Percentiles rank a stretch among this genome's conserved stretches.
phyloP scores from a whole-genome alignment of 148 eudicot species.

The Rhododendron molle region DNA sequence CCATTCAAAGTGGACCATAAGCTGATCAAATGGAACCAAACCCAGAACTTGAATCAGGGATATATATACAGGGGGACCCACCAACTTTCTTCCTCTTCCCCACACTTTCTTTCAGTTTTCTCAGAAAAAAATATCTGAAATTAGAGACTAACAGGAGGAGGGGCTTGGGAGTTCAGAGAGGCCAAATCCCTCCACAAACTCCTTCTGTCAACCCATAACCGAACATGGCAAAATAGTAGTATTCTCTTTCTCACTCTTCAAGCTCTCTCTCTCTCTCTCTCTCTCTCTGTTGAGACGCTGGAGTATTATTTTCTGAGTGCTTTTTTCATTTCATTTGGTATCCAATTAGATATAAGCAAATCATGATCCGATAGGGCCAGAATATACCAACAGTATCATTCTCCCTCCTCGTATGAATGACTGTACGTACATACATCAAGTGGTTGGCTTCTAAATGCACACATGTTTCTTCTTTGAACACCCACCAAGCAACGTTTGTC shows the following conservation, averaged over 20 bases:
- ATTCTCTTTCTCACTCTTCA: neutral
- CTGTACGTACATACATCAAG: neutral
- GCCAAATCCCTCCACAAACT: conserved; percentile 52
- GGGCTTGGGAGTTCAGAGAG: conserved; percentile 47
- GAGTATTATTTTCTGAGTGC: conserved; percentile 2
- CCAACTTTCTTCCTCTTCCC: conserved; percentile 13
- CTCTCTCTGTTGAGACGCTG: neutral
- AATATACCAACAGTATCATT: conserved; percentile 43
- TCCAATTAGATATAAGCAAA: conserved; percentile 20
- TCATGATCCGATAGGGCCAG: neutral
- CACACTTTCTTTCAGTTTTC: conserved; percentile 7
- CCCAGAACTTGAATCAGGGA: conserved; percentile 18
- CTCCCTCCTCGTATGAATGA: neutral
- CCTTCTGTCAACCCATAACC: conserved; percentile 45
- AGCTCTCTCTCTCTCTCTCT: neutral
- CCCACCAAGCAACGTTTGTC: neutral
- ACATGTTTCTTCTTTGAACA: neutral
- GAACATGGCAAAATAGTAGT: conserved; percentile 12
- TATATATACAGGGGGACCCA: neutral
- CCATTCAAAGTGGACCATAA: conserved; percentile 7
- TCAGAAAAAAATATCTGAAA: neutral
- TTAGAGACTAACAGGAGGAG: neutral
- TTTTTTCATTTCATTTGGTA: neutral
- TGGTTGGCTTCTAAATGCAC: neutral
- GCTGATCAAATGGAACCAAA: conserved; percentile 13